Evolutionary conservation across 352 stramenopile genomes (phyloP).

Genomic region (Phytopythium aichiense): DNA sequence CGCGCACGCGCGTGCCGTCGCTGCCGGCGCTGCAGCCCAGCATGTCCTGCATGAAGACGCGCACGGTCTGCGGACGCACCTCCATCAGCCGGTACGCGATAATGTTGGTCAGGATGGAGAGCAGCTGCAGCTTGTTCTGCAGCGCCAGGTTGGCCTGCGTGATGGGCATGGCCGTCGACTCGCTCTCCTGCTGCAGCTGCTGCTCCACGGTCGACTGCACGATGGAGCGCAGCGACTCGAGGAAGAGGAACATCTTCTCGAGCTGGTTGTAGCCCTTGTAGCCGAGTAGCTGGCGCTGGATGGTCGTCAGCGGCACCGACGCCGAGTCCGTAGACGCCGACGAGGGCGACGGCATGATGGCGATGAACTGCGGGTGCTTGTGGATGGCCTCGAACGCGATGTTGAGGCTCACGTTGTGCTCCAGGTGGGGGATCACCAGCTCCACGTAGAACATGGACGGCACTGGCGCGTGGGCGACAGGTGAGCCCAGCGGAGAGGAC

Average conservation of each 20-base stretch:
- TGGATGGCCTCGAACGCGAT: conserved; percentile 80
- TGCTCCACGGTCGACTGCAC: conserved; percentile 34
- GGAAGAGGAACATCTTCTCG: conserved; percentile 82
- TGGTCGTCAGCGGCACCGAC: conserved; percentile 26
- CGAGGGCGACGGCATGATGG: conserved; percentile 43
- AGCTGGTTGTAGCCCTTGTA: conserved; percentile 88
- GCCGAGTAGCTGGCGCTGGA: conserved; percentile 69
- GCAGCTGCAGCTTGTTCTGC: conserved; percentile 81
- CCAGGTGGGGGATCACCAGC: conserved; percentile 65
- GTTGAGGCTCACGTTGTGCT: conserved; percentile 73
- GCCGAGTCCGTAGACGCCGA: conserved; percentile 11
- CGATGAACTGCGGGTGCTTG: conserved; percentile 77
- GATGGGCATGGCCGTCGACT: conserved; percentile 19
- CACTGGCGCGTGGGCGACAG: conserved; percentile 25
- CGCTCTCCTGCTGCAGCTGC: conserved; percentile 8
- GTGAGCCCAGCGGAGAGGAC: conserved; percentile 38
- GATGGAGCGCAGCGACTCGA: conserved; percentile 77
- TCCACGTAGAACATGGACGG: conserved; percentile 88
- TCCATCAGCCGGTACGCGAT: conserved; percentile 76
- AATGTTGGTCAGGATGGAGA: conserved; percentile 84
- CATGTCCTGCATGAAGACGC: conserved; percentile 52
- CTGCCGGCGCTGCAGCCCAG: conserved; percentile 14
- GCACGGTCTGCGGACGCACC: conserved; percentile 38
- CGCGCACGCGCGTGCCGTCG: conserved; percentile 17
- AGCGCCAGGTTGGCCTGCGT: conserved; percentile 66